Percentiles rank a stretch among this genome's conserved stretches.
These are phyloP conservation scores for Parachaetomium inaequale DNA, from an alignment of 495 filamentous ascomycete genomes.

Conservation along the genomic window DNA sequence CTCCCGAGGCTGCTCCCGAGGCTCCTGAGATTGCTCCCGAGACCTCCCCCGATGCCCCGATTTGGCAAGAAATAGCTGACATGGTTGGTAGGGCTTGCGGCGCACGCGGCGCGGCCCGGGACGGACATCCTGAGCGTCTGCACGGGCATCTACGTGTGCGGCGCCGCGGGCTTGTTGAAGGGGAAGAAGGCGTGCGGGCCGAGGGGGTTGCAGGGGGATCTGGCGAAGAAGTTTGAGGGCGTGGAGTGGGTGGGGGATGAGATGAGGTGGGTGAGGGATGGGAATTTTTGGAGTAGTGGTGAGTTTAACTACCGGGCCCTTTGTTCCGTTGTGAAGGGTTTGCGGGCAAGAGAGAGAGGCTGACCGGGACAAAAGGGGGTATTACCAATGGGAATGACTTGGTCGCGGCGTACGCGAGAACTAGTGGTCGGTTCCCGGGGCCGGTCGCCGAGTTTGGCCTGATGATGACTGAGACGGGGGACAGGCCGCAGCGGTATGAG, in stretches of 20 bases:
- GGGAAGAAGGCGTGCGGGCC: conserved; percentile 52
- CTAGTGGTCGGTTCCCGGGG: conserved; percentile 41
- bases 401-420: conserved; percentile 51
- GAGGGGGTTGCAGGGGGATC: conserved; percentile 42
- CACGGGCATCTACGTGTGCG: conserved; percentile 49
- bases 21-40: no score
- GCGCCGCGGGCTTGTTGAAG: conserved; percentile 48
- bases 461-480: conserved; percentile 49
- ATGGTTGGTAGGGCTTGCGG: no score
- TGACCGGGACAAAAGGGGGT: conserved; percentile 41
- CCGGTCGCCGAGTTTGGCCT: conserved; percentile 48
- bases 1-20: no score
- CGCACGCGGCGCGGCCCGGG: conserved; percentile 33
- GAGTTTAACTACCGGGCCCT: conserved; percentile 21
- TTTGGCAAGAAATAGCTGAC: no score
- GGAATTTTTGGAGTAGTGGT: conserved; percentile 61
- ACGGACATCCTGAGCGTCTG: conserved; percentile 54
- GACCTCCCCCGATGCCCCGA: no score
- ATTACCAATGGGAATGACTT: conserved; percentile 63
- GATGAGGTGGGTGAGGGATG: conserved; percentile 51
- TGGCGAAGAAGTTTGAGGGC: conserved; percentile 45
- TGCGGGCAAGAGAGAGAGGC: neutral
- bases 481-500: conserved; percentile 44
- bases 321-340: neutral
- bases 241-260: conserved; percentile 46